Conservation (phyloP, 2,329 filamentous ascomycete species). For the Corynespora cassiicola region DNA sequence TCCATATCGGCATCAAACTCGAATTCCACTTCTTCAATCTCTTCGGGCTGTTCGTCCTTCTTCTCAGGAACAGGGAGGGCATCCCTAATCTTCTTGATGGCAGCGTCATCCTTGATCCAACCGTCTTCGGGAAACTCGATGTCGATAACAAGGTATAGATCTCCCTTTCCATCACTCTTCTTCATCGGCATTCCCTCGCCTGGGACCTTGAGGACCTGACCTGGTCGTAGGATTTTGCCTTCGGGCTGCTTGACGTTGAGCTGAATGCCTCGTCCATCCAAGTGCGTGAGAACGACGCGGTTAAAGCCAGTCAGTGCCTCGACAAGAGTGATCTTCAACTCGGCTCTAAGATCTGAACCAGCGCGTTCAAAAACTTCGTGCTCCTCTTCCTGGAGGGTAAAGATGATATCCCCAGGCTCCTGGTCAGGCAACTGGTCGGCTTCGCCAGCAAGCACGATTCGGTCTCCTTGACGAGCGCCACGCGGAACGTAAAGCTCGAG, state of each 20-base stretch:
- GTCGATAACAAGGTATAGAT: slow-evolving; percentile 85
- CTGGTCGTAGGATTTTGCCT: slow-evolving; percentile 82
- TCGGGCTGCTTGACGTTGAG: slow-evolving; percentile 72
- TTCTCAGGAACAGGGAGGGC: slow-evolving; percentile 70
- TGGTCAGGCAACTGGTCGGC: slow-evolving; percentile 91
- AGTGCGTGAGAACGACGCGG: slow-evolving; percentile 86
- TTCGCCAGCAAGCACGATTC: slow-evolving; percentile 89
- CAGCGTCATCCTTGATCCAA: slow-evolving; percentile 75
- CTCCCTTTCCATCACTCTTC: slow-evolving; percentile 80
- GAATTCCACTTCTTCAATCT: slow-evolving; percentile 85
- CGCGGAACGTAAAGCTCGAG: slow-evolving; percentile 95
- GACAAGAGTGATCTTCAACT: slow-evolving; percentile 78
- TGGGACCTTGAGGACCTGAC: slow-evolving; percentile 81
- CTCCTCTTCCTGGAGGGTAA: slow-evolving; percentile 80
- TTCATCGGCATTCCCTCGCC: slow-evolving; percentile 97
- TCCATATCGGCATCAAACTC: slow-evolving; percentile 85
- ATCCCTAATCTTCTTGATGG: slow-evolving; percentile 73
- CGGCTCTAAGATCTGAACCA: slow-evolving; percentile 82
- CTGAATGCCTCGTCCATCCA: slow-evolving; percentile 90
- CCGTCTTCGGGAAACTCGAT: slow-evolving; percentile 88
- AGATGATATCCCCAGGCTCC: slow-evolving; percentile 90
- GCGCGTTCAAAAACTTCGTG: slow-evolving; percentile 84
- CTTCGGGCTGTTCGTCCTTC: slow-evolving; percentile 68
- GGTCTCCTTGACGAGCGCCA: slow-evolving; percentile 80
- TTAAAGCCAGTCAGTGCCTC: slow-evolving; percentile 91